phyloP scores from a whole-genome alignment of 768 basidiomycete genomes.

The Pholiota conissans region DNA sequence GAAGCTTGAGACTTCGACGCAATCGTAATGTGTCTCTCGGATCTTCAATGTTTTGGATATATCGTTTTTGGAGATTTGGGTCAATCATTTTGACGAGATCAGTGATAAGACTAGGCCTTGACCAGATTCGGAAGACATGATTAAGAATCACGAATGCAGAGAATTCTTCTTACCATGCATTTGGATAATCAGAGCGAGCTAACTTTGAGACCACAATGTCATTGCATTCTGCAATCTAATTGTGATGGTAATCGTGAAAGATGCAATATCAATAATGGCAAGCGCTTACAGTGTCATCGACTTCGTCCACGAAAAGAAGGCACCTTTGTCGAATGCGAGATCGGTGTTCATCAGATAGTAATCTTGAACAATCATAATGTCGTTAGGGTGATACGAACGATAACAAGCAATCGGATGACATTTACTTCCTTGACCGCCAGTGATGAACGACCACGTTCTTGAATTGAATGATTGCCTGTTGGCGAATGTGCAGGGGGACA shows the following conservation, averaged over 20 bases:
- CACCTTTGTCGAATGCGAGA: conserved; percentile 62
- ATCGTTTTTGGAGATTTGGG: conserved; percentile 49
- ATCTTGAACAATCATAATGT: too few species aligned
- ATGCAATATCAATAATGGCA: background rate
- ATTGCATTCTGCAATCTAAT: conserved; percentile 78
- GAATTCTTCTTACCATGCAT: conserved; percentile 54
- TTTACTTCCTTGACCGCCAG: conserved; percentile 80
- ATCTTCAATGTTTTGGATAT: conserved; percentile 40
- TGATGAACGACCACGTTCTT: conserved; percentile 76
- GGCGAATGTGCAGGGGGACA: conserved; percentile 66
- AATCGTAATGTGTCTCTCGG: conserved; percentile 48
- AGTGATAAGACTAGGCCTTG: conserved; percentile 61
- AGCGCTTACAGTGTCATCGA: conserved; percentile 65
- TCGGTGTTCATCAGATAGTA: conserved; percentile 70
- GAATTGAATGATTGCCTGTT: conserved; percentile 86
- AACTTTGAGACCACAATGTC: conserved; percentile 74
- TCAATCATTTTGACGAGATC: conserved; percentile 59
- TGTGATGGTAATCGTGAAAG: conserved; percentile 6
- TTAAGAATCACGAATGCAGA: conserved; percentile 1
- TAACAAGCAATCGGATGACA: background rate
- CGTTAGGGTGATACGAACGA: too few species aligned
- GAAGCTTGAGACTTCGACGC: conserved; percentile 59
- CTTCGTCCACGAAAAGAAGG: conserved; percentile 70
- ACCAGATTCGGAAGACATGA: background rate
- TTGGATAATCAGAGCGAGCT: conserved; percentile 76